Percentiles rank a stretch among this genome's conserved stretches.
phyloP scores from a whole-genome alignment of 495 filamentous ascomycete species.

The Penicillium lagena region DNA sequence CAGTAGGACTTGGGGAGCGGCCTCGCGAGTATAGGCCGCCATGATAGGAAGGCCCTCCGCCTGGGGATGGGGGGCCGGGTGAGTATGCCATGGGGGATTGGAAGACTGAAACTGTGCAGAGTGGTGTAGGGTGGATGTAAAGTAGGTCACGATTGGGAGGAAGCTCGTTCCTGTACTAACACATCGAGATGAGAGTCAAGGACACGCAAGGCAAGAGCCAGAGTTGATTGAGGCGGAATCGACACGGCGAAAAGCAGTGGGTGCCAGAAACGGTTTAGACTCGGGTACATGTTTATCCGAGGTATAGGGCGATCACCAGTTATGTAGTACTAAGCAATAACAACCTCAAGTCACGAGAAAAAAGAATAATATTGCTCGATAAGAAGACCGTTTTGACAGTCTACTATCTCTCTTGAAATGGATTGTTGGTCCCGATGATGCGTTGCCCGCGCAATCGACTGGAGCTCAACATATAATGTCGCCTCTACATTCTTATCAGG shows the following conservation, averaged over 20 bases:
- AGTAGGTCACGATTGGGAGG: background rate
- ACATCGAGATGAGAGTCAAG: too few species aligned
- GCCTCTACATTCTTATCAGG: too few species aligned
- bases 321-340: too few species aligned
- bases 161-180: too few species aligned
- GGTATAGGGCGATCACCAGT: too few species aligned
- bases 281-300: slow-evolving; percentile 21
- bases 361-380: too few species aligned
- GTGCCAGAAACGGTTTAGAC: slow-evolving; percentile 19
- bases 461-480: too few species aligned
- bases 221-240: background rate
- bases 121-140: slow-evolving; percentile 3
- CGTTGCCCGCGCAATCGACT: too few species aligned
- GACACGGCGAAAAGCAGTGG: background rate
- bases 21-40: slow-evolving; percentile 20
- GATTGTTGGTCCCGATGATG: too few species aligned
- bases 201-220: background rate
- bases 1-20: slow-evolving; percentile 31
- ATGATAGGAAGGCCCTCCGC: slow-evolving; percentile 15
- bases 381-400: too few species aligned
- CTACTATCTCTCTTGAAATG: too few species aligned
- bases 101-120: slow-evolving; percentile 5
- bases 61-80: slow-evolving; percentile 28
- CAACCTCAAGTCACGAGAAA: too few species aligned
- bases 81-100: slow-evolving; percentile 29